A percentile compares a stretch with the other conserved stretches of the same genome.
Evolutionary conservation across 345 rosid species (phyloP).

Genomic region (Adansonia digitata): DNA sequence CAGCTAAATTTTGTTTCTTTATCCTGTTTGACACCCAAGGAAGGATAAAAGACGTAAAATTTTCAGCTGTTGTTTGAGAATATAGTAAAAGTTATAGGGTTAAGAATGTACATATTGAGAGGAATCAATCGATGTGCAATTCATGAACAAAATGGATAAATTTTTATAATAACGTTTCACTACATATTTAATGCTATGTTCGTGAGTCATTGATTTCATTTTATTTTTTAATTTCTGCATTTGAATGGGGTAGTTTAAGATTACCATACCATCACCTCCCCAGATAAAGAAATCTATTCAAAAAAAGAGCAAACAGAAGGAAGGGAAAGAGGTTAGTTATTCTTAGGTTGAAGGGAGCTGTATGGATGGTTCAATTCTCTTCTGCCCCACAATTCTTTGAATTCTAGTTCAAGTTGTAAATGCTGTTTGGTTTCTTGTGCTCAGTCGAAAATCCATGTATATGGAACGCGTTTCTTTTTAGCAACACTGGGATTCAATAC

Average conservation of each 20-base stretch:
- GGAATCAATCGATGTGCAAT: neutral
- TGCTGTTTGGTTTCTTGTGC: neutral
- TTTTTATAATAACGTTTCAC: neutral
- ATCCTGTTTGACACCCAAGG: neutral
- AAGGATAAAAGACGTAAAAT: neutral
- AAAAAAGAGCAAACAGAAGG: neutral
- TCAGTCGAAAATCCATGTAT: neutral
- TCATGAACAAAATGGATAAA: neutral
- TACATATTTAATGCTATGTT: neutral
- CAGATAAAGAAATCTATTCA: neutral
- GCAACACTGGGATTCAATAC: neutral
- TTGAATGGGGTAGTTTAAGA: neutral
- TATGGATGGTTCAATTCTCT: neutral
- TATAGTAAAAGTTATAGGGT: neutral
- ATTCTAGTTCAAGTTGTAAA: neutral
- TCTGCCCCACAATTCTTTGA: neutral
- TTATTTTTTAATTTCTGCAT: neutral
- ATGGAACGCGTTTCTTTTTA: neutral
- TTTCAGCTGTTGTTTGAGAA: neutral
- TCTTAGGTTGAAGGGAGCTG: neutral
- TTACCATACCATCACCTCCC: neutral
- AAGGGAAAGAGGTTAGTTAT: neutral
- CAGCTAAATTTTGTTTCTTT: neutral
- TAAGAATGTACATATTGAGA: neutral
- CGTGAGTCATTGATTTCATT: neutral